Conservation (phyloP, 2,329 filamentous ascomycete genomes). For the Arthrobotrys entomopaga region DNA sequence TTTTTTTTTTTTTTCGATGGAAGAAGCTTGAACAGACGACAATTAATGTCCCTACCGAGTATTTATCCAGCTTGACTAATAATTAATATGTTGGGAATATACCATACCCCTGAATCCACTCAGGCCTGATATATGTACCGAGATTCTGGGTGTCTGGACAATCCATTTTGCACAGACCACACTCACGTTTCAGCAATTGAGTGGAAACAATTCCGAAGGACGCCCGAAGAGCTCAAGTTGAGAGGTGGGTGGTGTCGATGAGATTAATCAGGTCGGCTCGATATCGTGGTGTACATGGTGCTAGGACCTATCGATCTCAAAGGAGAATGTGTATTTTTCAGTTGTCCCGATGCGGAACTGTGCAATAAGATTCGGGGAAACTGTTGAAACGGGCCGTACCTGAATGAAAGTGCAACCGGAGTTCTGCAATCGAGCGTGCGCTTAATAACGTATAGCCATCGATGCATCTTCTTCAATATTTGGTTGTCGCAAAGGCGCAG, state of each 20-base stretch:
- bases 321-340: constrained; percentile 15
- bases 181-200: constrained; percentile 21
- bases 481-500: constrained; percentile 32
- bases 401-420: constrained; percentile 41
- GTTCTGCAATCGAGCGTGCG: constrained; percentile 27
- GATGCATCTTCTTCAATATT: background rate
- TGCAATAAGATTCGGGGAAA: constrained; percentile 6
- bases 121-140: background rate
- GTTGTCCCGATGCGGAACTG: constrained; percentile 30
- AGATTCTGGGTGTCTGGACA: background rate
- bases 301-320: constrained; percentile 27
- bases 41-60: constrained; percentile 15
- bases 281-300: constrained; percentile 21
- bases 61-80: constrained; percentile 17
- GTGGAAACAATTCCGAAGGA: constrained; percentile 45
- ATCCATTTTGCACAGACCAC: constrained; percentile 15
- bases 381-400: constrained; percentile 36
- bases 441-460: no score
- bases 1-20: no score
- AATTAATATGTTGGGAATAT: background rate
- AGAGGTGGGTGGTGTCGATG: constrained; percentile 18
- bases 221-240: constrained; percentile 14
- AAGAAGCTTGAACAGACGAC: constrained; percentile 37
- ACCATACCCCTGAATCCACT: constrained; percentile 50
- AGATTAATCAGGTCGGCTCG: constrained; percentile 22